phyloP scores from a whole-genome alignment of 2,329 filamentous ascomycete species.

The Penicillium griseofulvum region DNA sequence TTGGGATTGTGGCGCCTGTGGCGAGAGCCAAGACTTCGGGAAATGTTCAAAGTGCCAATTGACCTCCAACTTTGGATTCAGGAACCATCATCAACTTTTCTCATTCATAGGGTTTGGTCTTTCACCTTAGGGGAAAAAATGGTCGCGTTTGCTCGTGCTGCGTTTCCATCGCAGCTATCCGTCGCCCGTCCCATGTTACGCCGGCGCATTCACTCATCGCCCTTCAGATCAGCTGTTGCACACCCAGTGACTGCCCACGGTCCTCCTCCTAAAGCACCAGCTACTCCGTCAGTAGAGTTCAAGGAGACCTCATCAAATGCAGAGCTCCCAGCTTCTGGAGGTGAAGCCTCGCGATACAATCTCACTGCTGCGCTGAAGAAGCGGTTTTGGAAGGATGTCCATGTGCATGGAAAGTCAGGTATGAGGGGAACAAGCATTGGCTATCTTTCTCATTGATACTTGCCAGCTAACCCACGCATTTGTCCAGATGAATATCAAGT shows the following conservation, averaged over 20 bases:
- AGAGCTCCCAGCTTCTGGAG: conserved; percentile 12
- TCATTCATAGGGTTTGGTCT: background rate
- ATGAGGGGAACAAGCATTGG: conserved; percentile 12
- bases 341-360: conserved; percentile 23
- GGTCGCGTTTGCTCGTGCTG: conserved; percentile 23
- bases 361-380: conserved; percentile 54
- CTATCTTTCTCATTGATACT: background rate
- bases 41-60: conserved; percentile 19
- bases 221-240: conserved; percentile 50
- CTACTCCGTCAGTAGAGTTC: conserved; percentile 50
- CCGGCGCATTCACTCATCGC: conserved; percentile 36
- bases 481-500: conserved; percentile 57
- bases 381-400: conserved; percentile 86
- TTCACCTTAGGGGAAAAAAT: conserved; percentile 15
- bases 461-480: conserved; percentile 2
- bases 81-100: conserved; percentile 4
- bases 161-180: conserved; percentile 20
- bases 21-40: conserved; percentile 21
- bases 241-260: conserved; percentile 59
- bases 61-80: conserved; percentile 3
- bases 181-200: conserved; percentile 15
- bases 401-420: conserved; percentile 67
- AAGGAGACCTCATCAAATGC: conserved; percentile 47
- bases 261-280: conserved; percentile 58
- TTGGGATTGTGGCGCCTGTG: conserved; percentile 5